A percentile compares a stretch with the other conserved stretches of the same genome.
Conservation (phyloP, 768 basidiomycete genomes). For the Mycena galericulata region DNA sequence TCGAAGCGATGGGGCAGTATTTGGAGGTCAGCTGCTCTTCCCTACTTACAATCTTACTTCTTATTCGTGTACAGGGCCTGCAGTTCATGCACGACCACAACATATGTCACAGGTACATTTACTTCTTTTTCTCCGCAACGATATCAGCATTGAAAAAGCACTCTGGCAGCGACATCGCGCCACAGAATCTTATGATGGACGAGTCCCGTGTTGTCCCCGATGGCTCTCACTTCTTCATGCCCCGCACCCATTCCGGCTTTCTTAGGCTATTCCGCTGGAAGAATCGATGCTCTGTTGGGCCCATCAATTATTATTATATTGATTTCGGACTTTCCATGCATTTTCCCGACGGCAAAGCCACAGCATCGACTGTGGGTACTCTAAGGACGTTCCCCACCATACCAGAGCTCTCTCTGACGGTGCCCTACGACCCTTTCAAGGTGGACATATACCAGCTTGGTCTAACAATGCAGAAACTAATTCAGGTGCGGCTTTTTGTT, state of each 20-base stretch:
- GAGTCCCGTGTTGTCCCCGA: neutral
- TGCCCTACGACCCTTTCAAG: neutral
- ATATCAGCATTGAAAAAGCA: neutral
- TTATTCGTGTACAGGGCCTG: neutral
- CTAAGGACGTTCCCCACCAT: neutral
- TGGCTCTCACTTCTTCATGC: neutral
- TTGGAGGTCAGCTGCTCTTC: neutral
- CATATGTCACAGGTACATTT: neutral
- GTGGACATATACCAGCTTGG: too few relatives aligned
- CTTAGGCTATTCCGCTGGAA: neutral
- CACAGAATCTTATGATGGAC: neutral
- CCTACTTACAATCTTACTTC: neutral
- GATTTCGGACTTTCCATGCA: neutral
- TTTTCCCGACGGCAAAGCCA: neutral
- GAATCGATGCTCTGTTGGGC: neutral
- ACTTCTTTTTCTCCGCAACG: neutral
- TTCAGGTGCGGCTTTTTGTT: too few relatives aligned
- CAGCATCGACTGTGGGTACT: neutral
- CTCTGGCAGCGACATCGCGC: neutral
- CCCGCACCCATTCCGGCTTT: neutral
- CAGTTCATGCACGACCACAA: neutral
- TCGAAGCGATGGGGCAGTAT: neutral
- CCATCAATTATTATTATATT: neutral
- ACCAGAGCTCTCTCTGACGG: neutral
- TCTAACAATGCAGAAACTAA: too few relatives aligned